These are phyloP conservation scores for Vigna mungo DNA, from an alignment of 306 rosid species.

Conservation along the genomic window DNA sequence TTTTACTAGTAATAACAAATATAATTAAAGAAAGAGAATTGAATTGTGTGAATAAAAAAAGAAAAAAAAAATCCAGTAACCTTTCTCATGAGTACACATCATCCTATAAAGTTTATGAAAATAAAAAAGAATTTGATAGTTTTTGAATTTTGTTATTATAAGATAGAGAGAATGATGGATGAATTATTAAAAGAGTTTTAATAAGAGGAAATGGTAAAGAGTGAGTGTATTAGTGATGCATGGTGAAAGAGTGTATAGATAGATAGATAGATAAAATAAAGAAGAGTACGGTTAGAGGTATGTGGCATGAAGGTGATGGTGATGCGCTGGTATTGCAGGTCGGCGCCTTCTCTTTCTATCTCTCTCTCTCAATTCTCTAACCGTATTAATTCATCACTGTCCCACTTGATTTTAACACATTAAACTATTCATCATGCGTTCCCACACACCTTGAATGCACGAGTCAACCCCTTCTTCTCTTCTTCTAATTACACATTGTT, in stretches of 20 bases:
- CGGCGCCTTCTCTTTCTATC: conserved; percentile 40
- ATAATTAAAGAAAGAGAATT: no score
- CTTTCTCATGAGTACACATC: no score
- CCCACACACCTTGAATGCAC: background rate
- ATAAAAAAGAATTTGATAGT: no score
- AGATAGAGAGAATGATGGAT: no score
- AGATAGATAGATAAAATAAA: background rate
- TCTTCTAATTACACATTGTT: conserved; percentile 41
- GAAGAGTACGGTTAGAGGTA: conserved; percentile 39
- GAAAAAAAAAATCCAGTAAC: no score
- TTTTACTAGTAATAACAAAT: no score
- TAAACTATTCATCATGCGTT: conserved; percentile 7
- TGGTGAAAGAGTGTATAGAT: background rate
- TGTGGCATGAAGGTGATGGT: conserved; percentile 35
- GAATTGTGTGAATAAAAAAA: no score
- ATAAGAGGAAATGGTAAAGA: background rate
- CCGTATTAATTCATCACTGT: conserved; percentile 46
- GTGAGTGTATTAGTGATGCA: background rate
- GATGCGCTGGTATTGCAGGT: conserved; percentile 53
- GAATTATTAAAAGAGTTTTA: no score
- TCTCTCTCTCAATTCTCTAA: conserved; percentile 31
- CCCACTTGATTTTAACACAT: conserved; percentile 16
- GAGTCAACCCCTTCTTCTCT: conserved; percentile 42
- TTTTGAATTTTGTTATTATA: no score
- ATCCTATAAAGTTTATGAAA: no score